Evolutionary conservation across 257 asterid genomes (phyloP), one percentile per base, ranked within the genome.

Genomic region (Eustoma russellianum): DNA sequence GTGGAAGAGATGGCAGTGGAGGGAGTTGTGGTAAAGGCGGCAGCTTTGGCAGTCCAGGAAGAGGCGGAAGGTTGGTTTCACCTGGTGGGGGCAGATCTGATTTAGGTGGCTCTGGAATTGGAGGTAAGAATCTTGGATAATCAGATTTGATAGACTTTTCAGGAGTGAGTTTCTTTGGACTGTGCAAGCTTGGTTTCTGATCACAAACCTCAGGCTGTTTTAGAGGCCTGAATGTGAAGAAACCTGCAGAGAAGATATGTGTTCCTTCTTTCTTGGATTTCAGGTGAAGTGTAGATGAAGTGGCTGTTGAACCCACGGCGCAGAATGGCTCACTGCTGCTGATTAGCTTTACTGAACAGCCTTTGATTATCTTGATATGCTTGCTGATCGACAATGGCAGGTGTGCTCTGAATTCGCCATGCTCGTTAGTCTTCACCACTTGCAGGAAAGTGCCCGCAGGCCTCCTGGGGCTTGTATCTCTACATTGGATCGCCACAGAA

Each of bases 211-310:
- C 65, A 8, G 95, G 94, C 41, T 78, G 87, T 24, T 78, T 71
- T 47, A 82, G 63, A 13, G 97, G 95, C 65, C 72, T 79, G 77
- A 89, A 83, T 16, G 97, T 72, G 83, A 89, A 79, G 41, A 81
- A 79, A 14, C 95, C 97, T 10, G 95, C 93, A 1, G 97, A 86
- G 74, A 81, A 83, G 45, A 86, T 69, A 59, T 73, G 88, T 2
- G 70, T 70, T n/a, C 93, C 90, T 11, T 76, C 64, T 45, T 73
- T 79, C 56, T 70, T 79, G 2, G 88, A 70, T 59, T 75, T 81
- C 53, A 81, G 72, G 55, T 64, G 77, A 8, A 83, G 52, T 9
- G 62, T 48, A 24, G 94, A 74, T 43, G 95, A 74, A 24, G 83
- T 53, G 16, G 93, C 86, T 0, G 81, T 30, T 5, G 95, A 87